Conservation (phyloP, 495 filamentous ascomycete species). For the Stereocaulon alpinum region DNA sequence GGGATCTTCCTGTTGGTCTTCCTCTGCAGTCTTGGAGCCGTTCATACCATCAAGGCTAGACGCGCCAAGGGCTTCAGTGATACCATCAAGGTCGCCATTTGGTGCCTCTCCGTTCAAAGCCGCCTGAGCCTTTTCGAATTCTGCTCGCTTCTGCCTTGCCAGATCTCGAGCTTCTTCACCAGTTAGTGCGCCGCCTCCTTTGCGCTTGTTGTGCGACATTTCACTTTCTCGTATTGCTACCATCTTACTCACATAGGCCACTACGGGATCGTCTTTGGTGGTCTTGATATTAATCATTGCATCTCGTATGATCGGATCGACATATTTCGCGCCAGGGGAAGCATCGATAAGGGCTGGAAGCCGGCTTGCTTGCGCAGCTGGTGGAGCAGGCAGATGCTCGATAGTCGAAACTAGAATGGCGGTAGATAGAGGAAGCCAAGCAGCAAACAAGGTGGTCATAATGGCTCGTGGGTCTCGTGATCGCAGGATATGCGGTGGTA, state of each 20-base stretch:
- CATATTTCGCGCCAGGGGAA: conserved; percentile 65
- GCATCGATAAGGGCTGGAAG: conserved; percentile 66
- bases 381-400: conserved; percentile 84
- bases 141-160: conserved; percentile 77
- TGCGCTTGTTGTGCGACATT: conserved; percentile 67
- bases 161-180: conserved; percentile 84
- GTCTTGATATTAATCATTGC: conserved; percentile 77
- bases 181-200: conserved; percentile 54
- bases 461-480: conserved; percentile 76
- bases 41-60: conserved; percentile 37
- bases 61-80: conserved; percentile 46
- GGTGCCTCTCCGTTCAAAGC: conserved; percentile 35
- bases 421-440: conserved; percentile 90
- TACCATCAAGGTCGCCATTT: conserved; percentile 31
- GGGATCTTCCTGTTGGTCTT: conserved; percentile 47
- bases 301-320: conserved; percentile 56
- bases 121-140: conserved; percentile 68
- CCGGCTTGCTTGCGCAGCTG: conserved; percentile 68
- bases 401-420: conserved; percentile 86
- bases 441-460: conserved; percentile 72
- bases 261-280: conserved; percentile 58
- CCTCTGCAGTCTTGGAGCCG: conserved; percentile 24
- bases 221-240: conserved; percentile 88
- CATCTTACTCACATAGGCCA: conserved; percentile 98
- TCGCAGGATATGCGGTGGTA: conserved; percentile 73